Evolutionary conservation across 225 moss, liverwort and hornwort species (phyloP).

Genomic region (Pseudoscleropodium purum): DNA sequence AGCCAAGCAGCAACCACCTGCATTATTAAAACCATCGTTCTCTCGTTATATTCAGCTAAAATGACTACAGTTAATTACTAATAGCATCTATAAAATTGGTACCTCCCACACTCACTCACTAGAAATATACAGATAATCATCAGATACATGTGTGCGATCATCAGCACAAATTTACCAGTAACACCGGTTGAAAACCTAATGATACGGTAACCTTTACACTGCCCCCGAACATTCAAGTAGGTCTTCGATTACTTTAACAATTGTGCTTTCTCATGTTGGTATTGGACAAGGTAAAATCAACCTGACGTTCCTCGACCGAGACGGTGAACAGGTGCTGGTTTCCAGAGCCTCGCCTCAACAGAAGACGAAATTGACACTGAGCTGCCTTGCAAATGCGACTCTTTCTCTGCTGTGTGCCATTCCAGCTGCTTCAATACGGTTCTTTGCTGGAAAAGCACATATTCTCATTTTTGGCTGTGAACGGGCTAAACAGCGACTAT

Average conservation of each 20-base stretch:
- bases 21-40: neutral
- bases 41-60: neutral
- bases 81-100: neutral
- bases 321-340: conserved; percentile 84
- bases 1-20: neutral
- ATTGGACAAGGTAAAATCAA: neutral
- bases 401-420: conserved; percentile 26
- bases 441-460: conserved; percentile 72
- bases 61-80: neutral
- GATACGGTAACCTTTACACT: neutral
- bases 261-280: neutral
- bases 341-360: conserved; percentile 14
- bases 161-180: neutral
- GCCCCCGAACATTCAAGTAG: neutral
- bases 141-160: neutral
- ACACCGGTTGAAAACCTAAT: neutral
- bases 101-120: neutral
- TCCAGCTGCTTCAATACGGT: conserved; percentile 78
- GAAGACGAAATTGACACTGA: neutral
- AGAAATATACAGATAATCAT: neutral
- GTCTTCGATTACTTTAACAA: neutral
- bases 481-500: neutral
- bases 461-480: neutral
- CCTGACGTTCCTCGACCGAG: conserved; percentile 96
- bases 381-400: conserved; percentile 14